A percentile compares a stretch with the other conserved stretches of the same genome.
Conservation (phyloP, 2,329 filamentous ascomycete genomes). For the Bipolaris victoriae region DNA sequence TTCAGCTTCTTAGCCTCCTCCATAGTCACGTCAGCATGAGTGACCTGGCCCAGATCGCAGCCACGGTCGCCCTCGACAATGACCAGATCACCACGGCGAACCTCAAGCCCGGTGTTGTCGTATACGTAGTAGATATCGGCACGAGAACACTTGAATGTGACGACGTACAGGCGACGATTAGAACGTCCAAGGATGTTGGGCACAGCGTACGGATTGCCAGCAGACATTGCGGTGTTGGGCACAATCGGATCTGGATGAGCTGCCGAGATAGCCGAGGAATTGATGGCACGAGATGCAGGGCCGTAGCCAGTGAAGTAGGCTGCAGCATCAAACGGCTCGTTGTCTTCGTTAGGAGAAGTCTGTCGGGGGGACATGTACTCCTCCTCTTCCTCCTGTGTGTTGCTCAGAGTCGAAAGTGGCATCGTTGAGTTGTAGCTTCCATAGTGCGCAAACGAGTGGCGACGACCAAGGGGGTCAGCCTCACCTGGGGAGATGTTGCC, state of each 20-base stretch:
- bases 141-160: constrained; percentile 94
- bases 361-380: constrained; percentile 31
- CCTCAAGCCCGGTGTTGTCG: constrained; percentile 88
- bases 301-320: constrained; percentile 49
- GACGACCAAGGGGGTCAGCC: constrained; percentile 65
- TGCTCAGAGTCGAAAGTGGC: constrained; percentile 32
- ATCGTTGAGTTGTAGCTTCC: constrained; percentile 35
- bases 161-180: constrained; percentile 70
- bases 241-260: constrained; percentile 44
- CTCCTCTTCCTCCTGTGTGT: constrained; percentile 44
- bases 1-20: constrained; percentile 87
- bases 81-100: constrained; percentile 90
- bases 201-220: constrained; percentile 44
- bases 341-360: constrained; percentile 58
- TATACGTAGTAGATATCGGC: constrained; percentile 98
- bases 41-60: constrained; percentile 92
- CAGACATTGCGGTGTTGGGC: constrained; percentile 28
- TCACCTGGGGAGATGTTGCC: constrained; percentile 32
- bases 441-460: constrained; percentile 73
- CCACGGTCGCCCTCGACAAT: constrained; percentile 98
- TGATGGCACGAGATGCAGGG: constrained; percentile 44
- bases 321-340: constrained; percentile 59
- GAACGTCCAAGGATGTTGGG: constrained; percentile 40
- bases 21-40: constrained; percentile 85
- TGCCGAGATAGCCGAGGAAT: constrained; percentile 45